phyloP scores from a whole-genome alignment of 352 stramenopile species.

The Globisporangium viniferum region DNA sequence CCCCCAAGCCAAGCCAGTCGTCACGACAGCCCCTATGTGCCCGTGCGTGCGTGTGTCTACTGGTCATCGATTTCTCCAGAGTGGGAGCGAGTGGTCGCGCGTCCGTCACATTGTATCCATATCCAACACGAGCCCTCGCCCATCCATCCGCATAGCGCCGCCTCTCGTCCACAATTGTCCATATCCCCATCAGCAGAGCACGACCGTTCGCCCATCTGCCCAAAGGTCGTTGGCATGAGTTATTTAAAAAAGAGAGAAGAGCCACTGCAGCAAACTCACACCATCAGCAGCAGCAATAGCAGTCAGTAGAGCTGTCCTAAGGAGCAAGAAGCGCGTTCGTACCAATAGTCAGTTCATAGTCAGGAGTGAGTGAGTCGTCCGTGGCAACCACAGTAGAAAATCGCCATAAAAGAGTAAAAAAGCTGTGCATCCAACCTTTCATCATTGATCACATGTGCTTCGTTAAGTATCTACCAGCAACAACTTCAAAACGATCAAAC shows the following conservation, averaged over 20 bases:
- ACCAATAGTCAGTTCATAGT: background rate
- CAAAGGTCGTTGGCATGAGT: background rate
- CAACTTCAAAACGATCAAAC: background rate
- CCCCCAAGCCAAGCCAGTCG: constrained; percentile 1
- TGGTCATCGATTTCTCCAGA: background rate
- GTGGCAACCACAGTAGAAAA: background rate
- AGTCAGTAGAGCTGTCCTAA: background rate
- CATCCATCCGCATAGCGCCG: background rate
- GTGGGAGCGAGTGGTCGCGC: background rate
- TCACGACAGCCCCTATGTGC: background rate
- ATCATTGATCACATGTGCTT: background rate
- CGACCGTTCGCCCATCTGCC: background rate
- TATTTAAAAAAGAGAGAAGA: background rate
- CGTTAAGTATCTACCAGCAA: background rate
- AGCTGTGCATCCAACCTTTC: constrained; percentile 6
- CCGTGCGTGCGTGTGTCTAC: background rate
- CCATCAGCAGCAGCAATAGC: background rate
- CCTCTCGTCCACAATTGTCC: background rate
- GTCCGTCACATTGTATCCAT: constrained; percentile 1
- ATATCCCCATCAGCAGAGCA: background rate
- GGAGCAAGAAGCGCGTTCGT: background rate
- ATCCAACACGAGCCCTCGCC: background rate
- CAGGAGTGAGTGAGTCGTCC: background rate
- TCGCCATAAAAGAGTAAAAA: constrained; percentile 5
- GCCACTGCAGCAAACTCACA: background rate